Conservation (phyloP, 805 yeast species). For the Wickerhamiella vanderwaltii region DNA sequence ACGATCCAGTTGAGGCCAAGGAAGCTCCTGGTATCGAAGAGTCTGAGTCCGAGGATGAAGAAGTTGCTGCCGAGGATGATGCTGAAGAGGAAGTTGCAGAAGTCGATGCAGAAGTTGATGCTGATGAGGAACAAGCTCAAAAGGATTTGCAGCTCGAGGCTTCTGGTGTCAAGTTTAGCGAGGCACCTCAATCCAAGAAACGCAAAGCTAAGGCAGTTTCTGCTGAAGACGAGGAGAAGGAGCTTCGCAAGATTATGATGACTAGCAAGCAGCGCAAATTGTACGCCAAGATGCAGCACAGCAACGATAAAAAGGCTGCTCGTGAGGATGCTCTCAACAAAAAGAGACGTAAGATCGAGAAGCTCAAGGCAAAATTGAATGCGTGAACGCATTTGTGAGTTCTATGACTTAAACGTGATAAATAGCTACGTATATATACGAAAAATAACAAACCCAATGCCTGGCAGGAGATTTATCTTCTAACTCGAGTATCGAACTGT, state of each 20-base stretch:
- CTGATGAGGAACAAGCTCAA: conserved; percentile 44
- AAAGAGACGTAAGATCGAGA: conserved; percentile 39
- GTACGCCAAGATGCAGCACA: conserved; percentile 90
- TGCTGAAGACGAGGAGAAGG: conserved; percentile 65
- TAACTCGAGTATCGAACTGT: conserved; percentile 65
- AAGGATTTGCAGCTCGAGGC: conserved; percentile 86
- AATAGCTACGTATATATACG: no score
- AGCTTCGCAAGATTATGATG: conserved; percentile 94
- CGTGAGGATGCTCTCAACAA: conserved; percentile 63
- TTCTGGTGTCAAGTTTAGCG: conserved; percentile 69
- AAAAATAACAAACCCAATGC: no score
- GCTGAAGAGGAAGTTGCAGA: conserved; percentile 37
- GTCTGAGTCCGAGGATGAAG: conserved; percentile 40
- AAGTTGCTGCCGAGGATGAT: conserved; percentile 41
- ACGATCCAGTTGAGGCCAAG: conserved; percentile 59
- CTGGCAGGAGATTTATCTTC: no score
- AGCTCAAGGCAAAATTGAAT: conserved; percentile 14
- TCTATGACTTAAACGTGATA: no score
- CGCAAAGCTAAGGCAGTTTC: conserved; percentile 25
- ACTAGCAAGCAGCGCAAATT: conserved; percentile 87
- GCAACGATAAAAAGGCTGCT: conserved; percentile 68
- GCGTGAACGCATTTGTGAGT: neutral
- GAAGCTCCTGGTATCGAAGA: conserved; percentile 26
- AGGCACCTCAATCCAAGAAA: conserved; percentile 30
- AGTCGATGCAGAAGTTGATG: conserved; percentile 25